Base-by-base conservation (phyloP, 306 rosid species). In the Prunus salicina region DNA sequence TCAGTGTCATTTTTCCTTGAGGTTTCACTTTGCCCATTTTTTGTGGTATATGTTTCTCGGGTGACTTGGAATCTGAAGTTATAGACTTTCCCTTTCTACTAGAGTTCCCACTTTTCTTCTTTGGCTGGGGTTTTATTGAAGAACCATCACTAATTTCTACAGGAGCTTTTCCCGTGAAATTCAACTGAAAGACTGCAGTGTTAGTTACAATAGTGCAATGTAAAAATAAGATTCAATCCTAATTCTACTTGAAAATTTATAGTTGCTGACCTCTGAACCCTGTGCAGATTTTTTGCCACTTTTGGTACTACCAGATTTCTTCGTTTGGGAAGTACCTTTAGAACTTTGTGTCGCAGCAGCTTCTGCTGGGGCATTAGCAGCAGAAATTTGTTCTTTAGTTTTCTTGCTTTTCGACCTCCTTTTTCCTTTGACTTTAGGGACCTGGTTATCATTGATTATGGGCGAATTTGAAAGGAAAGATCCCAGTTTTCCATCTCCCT, bases 371-470 rank as follows among this genome's bases (percentile, higher is more conserved):
- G 77, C 77, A 78, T 53, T 66, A 20, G 77, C 55, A 24, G 79
- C 81, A 77, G 82, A 72, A 34, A 49, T 16, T 64, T 82, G 68
- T 58, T 68, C 84, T 57, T 67, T 79, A 22, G 52, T 82, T 77
- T 89, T 92, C 83, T 89, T 92, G 81, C 80, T 84, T 80, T 64
- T 30, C 2, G 76, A 47, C 71, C 80, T 90, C 78, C 78, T 88
- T 74, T 84, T 77, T 12, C 34, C 81, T 11, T 60, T 68, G 34
- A 79, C 77, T 81, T 87, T 78, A 24, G 88, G 50, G 19, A 78
- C 80, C 69, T 55, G 76, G 20, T 78, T 76, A 52, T 47, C 74
- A 80, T 58, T 77, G 38, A 66, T 61, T 49, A 61, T 18, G 22
- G 82, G 20, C 8, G 78, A 63, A 49, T 62, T 65, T 25, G 83